Base-by-base conservation (phyloP, 1,284 basidiomycete genomes). In the Melanopsichium pennsylvanicum region DNA sequence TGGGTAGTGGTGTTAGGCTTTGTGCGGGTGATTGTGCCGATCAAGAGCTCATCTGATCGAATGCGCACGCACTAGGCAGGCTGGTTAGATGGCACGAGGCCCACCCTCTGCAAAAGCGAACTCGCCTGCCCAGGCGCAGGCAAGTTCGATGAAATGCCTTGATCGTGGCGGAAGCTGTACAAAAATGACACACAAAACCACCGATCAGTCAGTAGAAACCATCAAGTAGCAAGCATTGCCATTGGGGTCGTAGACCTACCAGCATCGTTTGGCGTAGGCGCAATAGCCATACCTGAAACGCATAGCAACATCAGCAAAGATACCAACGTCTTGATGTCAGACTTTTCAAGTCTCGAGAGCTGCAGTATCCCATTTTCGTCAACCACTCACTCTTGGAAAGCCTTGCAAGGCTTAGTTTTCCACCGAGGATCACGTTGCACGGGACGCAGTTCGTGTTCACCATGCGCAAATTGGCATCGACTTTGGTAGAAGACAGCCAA, bases 381-480 rank as follows among this genome's bases (percentile, higher is more conserved):
- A 26, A 18, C 4, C 2, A 50, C 64, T 46, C 31, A 69, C 66
- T 36, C 16, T 32, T 19, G 91, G 84, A 93, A 93, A 3, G 91
- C 91, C 82, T 90, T 87, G 81, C 92, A 93, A 58, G 92, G 91
- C 82, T 93, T 91, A 10, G 92, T 93, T 83, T 93, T 93, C 83
- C 92, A 93, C 88, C 93, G 93, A 39, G 91, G 91, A 80, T 94
- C 92, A 62, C 92, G 86, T 64, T 87, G 81, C 18, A 93, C 89
- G 56, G 86, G 87, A 32, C 91, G 87, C 36, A 94, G 84, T 81
- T 94, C 92, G 0, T 91, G 88, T 76, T 91, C 88, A 39, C 92
- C 92, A 74, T 94, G 92, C 22, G 92, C 67, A 34, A 69, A 76
- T 40, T 75, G 72, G 32, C 74, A 73, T 25, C 62, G 61, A 23